Conservation (phyloP, 768 basidiomycete species). For the Paxillus ammoniavirescens region DNA sequence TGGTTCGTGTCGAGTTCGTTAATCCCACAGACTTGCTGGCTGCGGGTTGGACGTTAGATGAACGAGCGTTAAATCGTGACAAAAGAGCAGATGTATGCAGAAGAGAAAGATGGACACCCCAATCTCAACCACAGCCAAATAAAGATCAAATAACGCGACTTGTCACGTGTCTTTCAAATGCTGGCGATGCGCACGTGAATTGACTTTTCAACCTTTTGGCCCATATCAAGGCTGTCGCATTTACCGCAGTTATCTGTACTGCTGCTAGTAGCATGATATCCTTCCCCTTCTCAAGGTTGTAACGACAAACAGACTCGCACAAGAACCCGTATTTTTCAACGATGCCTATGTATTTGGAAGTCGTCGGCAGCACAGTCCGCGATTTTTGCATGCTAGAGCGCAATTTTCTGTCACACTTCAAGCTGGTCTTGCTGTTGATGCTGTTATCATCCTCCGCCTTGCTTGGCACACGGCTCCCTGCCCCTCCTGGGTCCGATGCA, state of each 20-base stretch:
- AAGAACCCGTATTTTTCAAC: not conserved
- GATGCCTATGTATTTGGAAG: conserved; percentile 35
- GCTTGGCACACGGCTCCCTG: conserved; percentile 57
- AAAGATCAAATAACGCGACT: conserved; percentile 34
- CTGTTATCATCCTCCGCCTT: conserved; percentile 64
- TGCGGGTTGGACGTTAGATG: conserved; percentile 24
- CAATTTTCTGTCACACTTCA: conserved; percentile 68
- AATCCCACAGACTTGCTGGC: conserved; percentile 13
- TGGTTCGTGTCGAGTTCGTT: conserved; percentile 27
- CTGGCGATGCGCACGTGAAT: conserved; percentile 20
- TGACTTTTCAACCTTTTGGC: not conserved
- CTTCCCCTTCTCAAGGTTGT: not conserved
- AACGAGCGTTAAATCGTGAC: conserved; percentile 23
- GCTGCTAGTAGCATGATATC: not conserved
- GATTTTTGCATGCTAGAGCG: conserved; percentile 81
- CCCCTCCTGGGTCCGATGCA: conserved; percentile 21
- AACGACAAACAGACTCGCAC: not conserved
- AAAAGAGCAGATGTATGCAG: conserved; percentile 1
- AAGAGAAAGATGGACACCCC: not conserved
- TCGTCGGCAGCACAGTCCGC: conserved; percentile 60
- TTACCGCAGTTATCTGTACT: no score
- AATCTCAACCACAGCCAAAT: conserved; percentile 43
- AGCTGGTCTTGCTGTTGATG: conserved; percentile 61
- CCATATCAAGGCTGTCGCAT: no score
- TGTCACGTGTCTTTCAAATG: conserved; percentile 16